Base-by-base conservation (phyloP, 306 rosid genomes). In the Prunus salicina region DNA sequence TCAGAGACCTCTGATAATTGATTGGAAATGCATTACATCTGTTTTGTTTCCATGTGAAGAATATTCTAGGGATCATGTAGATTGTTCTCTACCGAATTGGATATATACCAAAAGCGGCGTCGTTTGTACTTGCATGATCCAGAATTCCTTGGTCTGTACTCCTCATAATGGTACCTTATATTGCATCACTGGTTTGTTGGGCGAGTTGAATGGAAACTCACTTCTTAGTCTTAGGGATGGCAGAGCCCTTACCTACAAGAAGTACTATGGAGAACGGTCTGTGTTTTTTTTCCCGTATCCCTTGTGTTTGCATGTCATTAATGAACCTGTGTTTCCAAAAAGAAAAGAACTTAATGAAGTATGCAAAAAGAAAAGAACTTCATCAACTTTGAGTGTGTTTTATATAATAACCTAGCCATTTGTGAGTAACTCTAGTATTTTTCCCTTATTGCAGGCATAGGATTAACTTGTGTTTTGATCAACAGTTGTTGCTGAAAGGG, bases 151-250 rank as follows among this genome's bases (percentile, higher is more conserved):
- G 86, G 88, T 94, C 2, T 89, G 15, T 78, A 89, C 95, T 64
- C 96, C 96, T 55, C 98, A 94, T 62, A 92, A 78, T 58, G 88
- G 71, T 32, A 16, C 30, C 45, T 56, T 84, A 28, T 94, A 94
- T 83, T 81, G 83, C 81, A 88, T 86, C 60, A 85, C 87, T 45
- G 83, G 67, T 75, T 56, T 69, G 53, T 60, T 75, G 83, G 60
- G 72, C 45, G 70, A 77, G 6, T 74, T 94, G 82, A 43, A 90
- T 72, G 95, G 89, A 50, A 90, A 85, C 76, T 92, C 98, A 5
- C 60, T 9, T 71, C 65, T 92, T 49, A 38, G 2, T 27, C 74
- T 88, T 12, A 76, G 75, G 68, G 63, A 64, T 64, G 96, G 91
- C 47, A 79, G 46, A 75, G 56, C 47, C 45, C 81, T 80, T 52